Evolutionary conservation across 2,329 filamentous ascomycete genomes (phyloP).

Genomic region (Hysterium pulicare): DNA sequence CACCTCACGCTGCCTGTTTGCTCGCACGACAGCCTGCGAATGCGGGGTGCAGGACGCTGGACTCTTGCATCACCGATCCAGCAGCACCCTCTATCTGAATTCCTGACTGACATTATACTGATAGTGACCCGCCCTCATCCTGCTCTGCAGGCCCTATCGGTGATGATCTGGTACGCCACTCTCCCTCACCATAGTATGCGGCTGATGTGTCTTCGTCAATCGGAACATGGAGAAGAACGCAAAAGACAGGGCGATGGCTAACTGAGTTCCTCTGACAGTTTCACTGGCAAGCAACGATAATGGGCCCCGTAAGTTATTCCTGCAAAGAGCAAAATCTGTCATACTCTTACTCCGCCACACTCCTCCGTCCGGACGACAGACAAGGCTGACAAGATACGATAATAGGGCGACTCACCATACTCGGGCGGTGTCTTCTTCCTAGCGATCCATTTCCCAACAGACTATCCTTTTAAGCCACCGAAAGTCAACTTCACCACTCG

Average conservation of each 20-base stretch:
- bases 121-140: conserved; percentile 93
- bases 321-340: conserved; percentile 3
- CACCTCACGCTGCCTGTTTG: conserved; percentile 22
- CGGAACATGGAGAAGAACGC: too few species aligned
- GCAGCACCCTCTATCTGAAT: conserved; percentile 6
- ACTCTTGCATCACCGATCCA: conserved; percentile 9
- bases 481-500: conserved; percentile 99
- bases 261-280: conserved; percentile 60
- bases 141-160: conserved; percentile 96
- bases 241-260: too few species aligned
- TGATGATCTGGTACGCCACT: conserved; percentile 86
- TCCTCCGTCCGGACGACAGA: conserved; percentile 2
- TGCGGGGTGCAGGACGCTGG: conserved; percentile 27
- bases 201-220: too few species aligned
- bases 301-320: conserved; percentile 82
- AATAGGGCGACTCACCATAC: conserved; percentile 90
- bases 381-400: conserved; percentile 27
- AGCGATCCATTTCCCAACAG: conserved; percentile 97
- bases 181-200: conserved; percentile 16
- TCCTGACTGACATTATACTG: conserved; percentile 30
- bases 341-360: conserved; percentile 9
- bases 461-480: conserved; percentile 99
- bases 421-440: conserved; percentile 99
- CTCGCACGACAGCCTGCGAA: conserved; percentile 35
- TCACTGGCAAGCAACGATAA: conserved; percentile 99